A percentile compares a stretch with the other conserved stretches of the same genome.
Conservation (phyloP, 2,329 filamentous ascomycete species). For the Talaromyces albobiverticillius region DNA sequence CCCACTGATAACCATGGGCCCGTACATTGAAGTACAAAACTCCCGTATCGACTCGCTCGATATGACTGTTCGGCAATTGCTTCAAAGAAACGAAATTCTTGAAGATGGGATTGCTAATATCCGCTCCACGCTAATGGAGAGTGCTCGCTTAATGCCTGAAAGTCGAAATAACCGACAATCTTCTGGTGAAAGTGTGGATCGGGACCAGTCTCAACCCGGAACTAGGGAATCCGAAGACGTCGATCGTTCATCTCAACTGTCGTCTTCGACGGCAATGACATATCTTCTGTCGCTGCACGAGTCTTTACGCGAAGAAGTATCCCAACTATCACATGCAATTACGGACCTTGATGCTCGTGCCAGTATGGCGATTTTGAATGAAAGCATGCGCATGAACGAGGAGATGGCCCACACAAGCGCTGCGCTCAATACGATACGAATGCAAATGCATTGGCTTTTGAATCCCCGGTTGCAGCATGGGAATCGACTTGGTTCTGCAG, state of each 20-base stretch:
- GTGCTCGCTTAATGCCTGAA: slow-evolving; percentile 20
- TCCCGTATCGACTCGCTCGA: slow-evolving; percentile 43
- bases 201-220: slow-evolving; percentile 3
- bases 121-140: slow-evolving; percentile 35
- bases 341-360: slow-evolving; percentile 60
- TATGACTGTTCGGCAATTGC: slow-evolving; percentile 42
- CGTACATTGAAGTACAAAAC: slow-evolving; percentile 44
- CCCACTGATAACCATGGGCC: slow-evolving; percentile 47
- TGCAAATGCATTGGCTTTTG: slow-evolving; percentile 63
- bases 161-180: slow-evolving; percentile 1
- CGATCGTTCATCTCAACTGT: slow-evolving; percentile 23
- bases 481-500: slow-evolving; percentile 18
- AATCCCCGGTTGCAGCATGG: slow-evolving; percentile 53
- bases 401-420: slow-evolving; percentile 62
- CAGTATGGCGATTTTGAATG: slow-evolving; percentile 62
- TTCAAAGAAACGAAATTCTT: slow-evolving; percentile 47
- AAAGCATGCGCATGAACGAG: slow-evolving; percentile 60
- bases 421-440: slow-evolving; percentile 56
- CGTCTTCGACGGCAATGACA: slow-evolving; percentile 46
- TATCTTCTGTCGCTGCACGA: slow-evolving; percentile 62
- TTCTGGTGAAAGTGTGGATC: background rate
- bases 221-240: slow-evolving; percentile 10
- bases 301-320: slow-evolving; percentile 58
- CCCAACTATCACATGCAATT: slow-evolving; percentile 53
- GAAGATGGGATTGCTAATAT: slow-evolving; percentile 45